Conservation (phyloP, 2,329 filamentous ascomycete species). For the Verticillium tricorpus region DNA sequence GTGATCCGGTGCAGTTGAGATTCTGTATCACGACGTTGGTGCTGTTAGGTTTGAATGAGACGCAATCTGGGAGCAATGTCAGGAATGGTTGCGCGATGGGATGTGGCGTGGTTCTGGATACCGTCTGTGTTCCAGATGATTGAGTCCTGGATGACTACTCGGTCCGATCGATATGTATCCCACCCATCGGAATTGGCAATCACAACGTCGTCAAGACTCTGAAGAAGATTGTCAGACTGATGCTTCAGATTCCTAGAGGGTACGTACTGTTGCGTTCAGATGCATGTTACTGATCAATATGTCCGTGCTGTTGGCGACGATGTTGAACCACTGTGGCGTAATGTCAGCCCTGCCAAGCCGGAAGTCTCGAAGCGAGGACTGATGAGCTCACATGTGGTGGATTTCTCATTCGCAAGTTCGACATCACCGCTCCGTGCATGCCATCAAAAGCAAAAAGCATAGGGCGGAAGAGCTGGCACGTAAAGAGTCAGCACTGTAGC, state of each 20-base stretch:
- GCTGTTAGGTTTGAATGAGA: slow-evolving; percentile 73
- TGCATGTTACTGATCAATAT: slow-evolving; percentile 60
- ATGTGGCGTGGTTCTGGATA: neutral
- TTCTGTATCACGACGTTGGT: slow-evolving; percentile 66
- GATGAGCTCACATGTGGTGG: slow-evolving; percentile 27
- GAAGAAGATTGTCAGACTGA: neutral
- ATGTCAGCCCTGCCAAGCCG: neutral
- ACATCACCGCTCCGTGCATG: slow-evolving; percentile 51
- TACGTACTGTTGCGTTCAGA: slow-evolving; percentile 28
- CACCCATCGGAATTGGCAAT: slow-evolving; percentile 56
- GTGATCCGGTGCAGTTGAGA: slow-evolving; percentile 62
- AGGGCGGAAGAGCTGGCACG: slow-evolving; percentile 50
- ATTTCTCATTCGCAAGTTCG: slow-evolving; percentile 55
- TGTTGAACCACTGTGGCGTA: slow-evolving; percentile 35
- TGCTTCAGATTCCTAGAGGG: neutral
- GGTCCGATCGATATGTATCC: slow-evolving; percentile 57
- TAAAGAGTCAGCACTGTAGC: slow-evolving; percentile 40
- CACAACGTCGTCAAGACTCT: neutral
- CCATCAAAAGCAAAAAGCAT: slow-evolving; percentile 54
- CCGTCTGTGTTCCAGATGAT: slow-evolving; percentile 57
- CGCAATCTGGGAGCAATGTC: slow-evolving; percentile 45
- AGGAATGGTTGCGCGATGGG: neutral
- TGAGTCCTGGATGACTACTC: slow-evolving; percentile 64
- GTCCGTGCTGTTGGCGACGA: slow-evolving; percentile 63
- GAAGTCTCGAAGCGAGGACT: neutral